Evolutionary conservation across 2,329 filamentous ascomycete genomes (phyloP).

Genomic region (Colletotrichum sp.): DNA sequence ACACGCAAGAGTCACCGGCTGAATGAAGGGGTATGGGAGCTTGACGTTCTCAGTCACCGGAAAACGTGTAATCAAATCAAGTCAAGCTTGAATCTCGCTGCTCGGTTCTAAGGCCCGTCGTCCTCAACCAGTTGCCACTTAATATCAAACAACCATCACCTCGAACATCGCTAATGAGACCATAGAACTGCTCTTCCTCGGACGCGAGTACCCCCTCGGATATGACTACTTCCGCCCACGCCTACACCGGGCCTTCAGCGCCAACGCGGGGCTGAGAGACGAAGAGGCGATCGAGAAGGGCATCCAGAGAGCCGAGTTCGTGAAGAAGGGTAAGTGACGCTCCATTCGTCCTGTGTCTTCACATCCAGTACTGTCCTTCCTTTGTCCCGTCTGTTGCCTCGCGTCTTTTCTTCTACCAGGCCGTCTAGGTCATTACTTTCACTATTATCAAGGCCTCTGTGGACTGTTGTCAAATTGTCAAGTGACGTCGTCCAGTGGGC

Average conservation of each 20-base stretch:
- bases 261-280: conserved; percentile 72
- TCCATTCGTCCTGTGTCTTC: conserved; percentile 2
- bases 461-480: background rate
- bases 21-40: background rate
- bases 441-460: background rate
- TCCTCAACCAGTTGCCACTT: background rate
- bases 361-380: background rate
- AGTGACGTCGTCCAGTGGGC: background rate
- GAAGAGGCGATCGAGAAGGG: conserved; percentile 77
- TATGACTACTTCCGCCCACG: conserved; percentile 80
- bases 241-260: conserved; percentile 84
- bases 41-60: background rate
- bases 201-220: conserved; percentile 85
- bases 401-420: background rate
- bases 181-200: conserved; percentile 82
- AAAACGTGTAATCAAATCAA: background rate
- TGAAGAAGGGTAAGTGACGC: conserved; percentile 78
- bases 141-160: too few species aligned
- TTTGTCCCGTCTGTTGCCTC: background rate
- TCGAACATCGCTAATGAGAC: background rate
- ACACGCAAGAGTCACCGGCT: background rate
- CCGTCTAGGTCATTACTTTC: background rate
- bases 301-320: conserved; percentile 81
- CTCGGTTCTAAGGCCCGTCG: background rate
- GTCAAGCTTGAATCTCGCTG: background rate